phyloP scores from a whole-genome alignment of 1,284 basidiomycete species.

The Xerocomus amazonicus region DNA sequence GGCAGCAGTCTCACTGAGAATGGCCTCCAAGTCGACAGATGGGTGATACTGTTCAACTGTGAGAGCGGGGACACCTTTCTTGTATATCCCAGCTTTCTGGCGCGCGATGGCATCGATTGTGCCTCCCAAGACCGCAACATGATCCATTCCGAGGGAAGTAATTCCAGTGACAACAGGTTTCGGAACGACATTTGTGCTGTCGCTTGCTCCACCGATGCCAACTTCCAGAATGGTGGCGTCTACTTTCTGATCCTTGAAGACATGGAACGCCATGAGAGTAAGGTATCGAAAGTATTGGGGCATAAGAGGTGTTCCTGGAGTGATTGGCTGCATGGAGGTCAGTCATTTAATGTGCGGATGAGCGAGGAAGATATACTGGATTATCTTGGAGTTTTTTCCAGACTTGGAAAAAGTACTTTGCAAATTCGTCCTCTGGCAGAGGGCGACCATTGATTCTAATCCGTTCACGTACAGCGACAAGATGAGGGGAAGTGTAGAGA shows the following conservation, averaged over 20 bases:
- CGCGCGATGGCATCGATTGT: slow-evolving; percentile 88
- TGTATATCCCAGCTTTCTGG: slow-evolving; percentile 98
- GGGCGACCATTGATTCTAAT: slow-evolving; percentile 93
- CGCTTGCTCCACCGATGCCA: slow-evolving; percentile 92
- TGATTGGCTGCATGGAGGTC: slow-evolving; percentile 39
- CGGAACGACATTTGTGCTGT: slow-evolving; percentile 96
- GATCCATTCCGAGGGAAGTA: slow-evolving; percentile 90
- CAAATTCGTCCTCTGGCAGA: slow-evolving; percentile 84
- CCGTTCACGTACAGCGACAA: slow-evolving; percentile 93
- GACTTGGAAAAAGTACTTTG: slow-evolving; percentile 93
- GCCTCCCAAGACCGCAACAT: slow-evolving; percentile 87
- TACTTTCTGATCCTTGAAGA: slow-evolving; percentile 77
- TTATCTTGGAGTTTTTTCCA: slow-evolving; percentile 88
- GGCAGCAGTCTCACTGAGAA: slow-evolving; percentile 64
- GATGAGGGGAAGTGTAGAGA: slow-evolving; percentile 95
- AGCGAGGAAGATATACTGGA: slow-evolving; percentile 22
- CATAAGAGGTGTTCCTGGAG: slow-evolving; percentile 61
- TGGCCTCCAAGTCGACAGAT: slow-evolving; percentile 62
- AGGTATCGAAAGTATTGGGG: slow-evolving; percentile 95
- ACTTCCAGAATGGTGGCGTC: slow-evolving; percentile 95
- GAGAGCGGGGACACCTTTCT: slow-evolving; percentile 85
- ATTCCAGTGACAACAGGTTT: slow-evolving; percentile 87
- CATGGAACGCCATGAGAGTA: slow-evolving; percentile 90
- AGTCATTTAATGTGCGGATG: slow-evolving; percentile 1
- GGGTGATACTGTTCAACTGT: slow-evolving; percentile 79